Evolutionary conservation across 345 rosid genomes (phyloP).

Genomic region (Eucalyptus melliodora): DNA sequence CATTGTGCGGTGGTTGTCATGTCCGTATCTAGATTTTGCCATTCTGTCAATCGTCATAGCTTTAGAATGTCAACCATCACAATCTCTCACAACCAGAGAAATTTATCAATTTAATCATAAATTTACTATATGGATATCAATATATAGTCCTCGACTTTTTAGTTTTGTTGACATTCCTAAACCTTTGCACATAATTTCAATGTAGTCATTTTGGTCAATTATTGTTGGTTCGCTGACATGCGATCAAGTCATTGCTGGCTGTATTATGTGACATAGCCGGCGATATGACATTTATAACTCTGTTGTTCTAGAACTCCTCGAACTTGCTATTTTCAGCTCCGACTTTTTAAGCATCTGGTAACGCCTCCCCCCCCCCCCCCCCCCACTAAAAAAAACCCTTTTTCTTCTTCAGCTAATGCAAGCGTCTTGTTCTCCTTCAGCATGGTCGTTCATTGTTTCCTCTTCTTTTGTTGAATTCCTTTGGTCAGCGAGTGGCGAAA

Average conservation of each 20-base stretch:
- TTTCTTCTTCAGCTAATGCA: too few relatives aligned
- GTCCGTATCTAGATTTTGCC: not conserved
- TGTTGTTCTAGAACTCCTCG: too few relatives aligned
- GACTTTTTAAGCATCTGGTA: not conserved
- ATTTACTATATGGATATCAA: too few relatives aligned
- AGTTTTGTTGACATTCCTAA: too few relatives aligned
- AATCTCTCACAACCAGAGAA: not conserved
- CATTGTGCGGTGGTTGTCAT: not conserved
- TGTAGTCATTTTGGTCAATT: not conserved
- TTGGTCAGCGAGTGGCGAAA: not conserved
- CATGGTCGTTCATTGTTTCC: not conserved
- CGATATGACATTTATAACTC: too few relatives aligned
- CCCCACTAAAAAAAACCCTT: too few relatives aligned
- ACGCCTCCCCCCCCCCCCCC: too few relatives aligned
- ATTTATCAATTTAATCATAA: too few relatives aligned
- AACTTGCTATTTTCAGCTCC: not conserved
- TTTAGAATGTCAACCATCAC: not conserved
- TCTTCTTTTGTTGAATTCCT: not conserved
- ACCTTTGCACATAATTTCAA: not conserved
- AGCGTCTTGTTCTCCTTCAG: not conserved
- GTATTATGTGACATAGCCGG: not conserved
- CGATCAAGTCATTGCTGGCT: not conserved
- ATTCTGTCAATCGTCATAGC: not conserved
- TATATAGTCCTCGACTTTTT: too few relatives aligned
- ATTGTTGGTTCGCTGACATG: accelerated